These are phyloP conservation scores for Grosmannia clavigera DNA, from an alignment of 2,329 filamentous ascomycete genomes.

Conservation along the genomic window DNA sequence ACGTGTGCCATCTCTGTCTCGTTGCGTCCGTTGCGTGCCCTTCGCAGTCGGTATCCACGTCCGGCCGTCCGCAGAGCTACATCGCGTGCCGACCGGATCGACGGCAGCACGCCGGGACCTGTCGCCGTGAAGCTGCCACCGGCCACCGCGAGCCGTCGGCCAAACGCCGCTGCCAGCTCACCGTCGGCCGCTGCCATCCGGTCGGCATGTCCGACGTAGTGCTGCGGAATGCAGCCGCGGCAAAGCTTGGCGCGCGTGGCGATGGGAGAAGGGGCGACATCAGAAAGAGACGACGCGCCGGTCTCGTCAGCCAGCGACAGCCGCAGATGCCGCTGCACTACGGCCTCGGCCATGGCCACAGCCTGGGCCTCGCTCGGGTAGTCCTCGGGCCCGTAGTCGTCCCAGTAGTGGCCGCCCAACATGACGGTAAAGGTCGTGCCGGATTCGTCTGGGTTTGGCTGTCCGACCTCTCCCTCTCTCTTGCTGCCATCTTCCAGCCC, in stretches of 20 bases:
- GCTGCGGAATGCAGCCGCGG: conserved; percentile 78
- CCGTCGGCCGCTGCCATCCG: conserved; percentile 45
- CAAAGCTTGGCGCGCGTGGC: conserved; percentile 42
- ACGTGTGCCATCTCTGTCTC: conserved; percentile 8
- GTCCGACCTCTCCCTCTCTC: neutral
- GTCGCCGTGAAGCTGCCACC: conserved; percentile 40
- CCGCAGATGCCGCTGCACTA: conserved; percentile 62
- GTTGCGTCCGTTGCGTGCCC: neutral
- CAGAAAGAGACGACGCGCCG: too few relatives aligned
- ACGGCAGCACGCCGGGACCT: conserved; percentile 38
- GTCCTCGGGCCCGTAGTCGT: conserved; percentile 29
- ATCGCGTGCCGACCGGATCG: conserved; percentile 37
- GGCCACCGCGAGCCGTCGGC: conserved; percentile 51
- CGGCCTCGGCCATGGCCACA: conserved; percentile 52
- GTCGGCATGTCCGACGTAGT: conserved; percentile 62
- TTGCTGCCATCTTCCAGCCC: neutral
- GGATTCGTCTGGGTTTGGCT: conserved; percentile 7
- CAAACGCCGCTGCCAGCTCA: conserved; percentile 42
- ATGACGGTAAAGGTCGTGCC: conserved; percentile 90
- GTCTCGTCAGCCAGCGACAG: conserved; percentile 37
- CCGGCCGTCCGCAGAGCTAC: conserved; percentile 26
- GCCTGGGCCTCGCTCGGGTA: conserved; percentile 56
- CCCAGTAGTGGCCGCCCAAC: conserved; percentile 89
- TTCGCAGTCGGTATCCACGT: conserved; percentile 5
- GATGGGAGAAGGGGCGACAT: conserved; percentile 17